Evolutionary conservation across 129 eudicot species (phyloP).

Genomic region (Flaveria ramosissima): DNA sequence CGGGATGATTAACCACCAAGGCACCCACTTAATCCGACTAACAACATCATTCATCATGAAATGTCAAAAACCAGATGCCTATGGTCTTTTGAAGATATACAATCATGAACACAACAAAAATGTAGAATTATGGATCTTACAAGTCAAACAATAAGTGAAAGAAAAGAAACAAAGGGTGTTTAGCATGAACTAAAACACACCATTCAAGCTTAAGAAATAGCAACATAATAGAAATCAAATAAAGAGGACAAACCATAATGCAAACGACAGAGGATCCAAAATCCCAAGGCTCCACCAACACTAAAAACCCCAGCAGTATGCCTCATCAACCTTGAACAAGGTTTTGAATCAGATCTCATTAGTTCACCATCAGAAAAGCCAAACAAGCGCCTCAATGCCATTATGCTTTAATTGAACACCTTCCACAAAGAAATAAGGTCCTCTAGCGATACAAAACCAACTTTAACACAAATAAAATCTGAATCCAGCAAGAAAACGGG

Average conservation of each 20-base stretch:
- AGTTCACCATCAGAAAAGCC: conserved; percentile 94
- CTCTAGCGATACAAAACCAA: background rate
- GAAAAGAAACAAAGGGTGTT: too few species aligned
- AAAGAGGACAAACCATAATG: conserved; percentile 60
- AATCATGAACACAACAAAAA: too few species aligned
- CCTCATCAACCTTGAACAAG: conserved; percentile 82
- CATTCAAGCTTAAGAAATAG: too few species aligned
- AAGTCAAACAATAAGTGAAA: too few species aligned
- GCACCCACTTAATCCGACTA: too few species aligned
- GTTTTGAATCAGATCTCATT: conserved; percentile 88
- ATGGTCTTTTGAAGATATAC: background rate
- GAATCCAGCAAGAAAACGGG: too few species aligned
- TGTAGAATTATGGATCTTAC: too few species aligned
- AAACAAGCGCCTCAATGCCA: conserved; percentile 70
- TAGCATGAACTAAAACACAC: too few species aligned
- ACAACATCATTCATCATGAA: background rate
- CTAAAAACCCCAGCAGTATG: conserved; percentile 86
- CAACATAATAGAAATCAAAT: background rate
- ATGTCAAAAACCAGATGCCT: background rate
- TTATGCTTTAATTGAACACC: conserved; percentile 2
- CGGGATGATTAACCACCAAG: too few species aligned
- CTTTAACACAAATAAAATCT: background rate
- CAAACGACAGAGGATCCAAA: conserved; percentile 87
- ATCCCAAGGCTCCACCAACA: conserved; percentile 87
- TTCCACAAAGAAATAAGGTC: background rate